Evolutionary conservation across 768 basidiomycete genomes (phyloP).

Genomic region (Mycena filopes): DNA sequence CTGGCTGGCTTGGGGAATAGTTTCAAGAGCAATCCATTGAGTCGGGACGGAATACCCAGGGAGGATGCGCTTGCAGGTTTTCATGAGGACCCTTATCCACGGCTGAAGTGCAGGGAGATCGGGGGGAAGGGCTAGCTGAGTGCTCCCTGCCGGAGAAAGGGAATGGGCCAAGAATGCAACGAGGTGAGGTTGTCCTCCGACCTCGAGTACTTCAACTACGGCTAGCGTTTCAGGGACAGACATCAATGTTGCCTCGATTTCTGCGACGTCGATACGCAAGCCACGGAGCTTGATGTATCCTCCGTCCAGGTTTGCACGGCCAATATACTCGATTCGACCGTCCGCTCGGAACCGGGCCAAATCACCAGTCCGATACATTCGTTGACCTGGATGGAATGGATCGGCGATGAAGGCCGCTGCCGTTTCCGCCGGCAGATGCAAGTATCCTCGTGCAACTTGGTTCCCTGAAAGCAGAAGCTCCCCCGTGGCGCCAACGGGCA

Average conservation of each 20-base stretch:
- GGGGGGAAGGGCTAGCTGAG: background rate
- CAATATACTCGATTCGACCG: conserved; percentile 8
- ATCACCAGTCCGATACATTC: conserved; percentile 14
- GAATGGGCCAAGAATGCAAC: conserved; percentile 5
- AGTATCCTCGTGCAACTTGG: conserved; percentile 14
- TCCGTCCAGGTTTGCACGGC: conserved; percentile 3
- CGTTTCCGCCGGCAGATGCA: conserved; percentile 7
- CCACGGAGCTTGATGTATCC: conserved; percentile 12
- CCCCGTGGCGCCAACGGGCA: conserved; percentile 5
- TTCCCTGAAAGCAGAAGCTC: conserved; percentile 8
- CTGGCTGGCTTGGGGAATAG: conserved; percentile 8
- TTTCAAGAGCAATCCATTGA: conserved; percentile 4
- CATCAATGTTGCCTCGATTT: conserved; percentile 3
- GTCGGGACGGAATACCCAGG: conserved; percentile 9
- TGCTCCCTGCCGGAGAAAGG: background rate
- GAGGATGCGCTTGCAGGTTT: conserved; percentile 8
- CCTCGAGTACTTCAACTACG: background rate
- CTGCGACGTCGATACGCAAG: conserved; percentile 5
- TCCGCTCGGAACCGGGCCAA: conserved; percentile 7
- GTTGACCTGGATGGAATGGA: conserved; percentile 11
- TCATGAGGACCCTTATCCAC: background rate
- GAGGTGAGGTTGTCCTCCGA: background rate
- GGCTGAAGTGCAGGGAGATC: conserved; percentile 4
- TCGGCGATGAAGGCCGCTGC: conserved; percentile 7
- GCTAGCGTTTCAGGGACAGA: conserved; percentile 6